Evolutionary conservation across 75 land plant species (phyloP).

Genomic region (Sequoia sempervirens): DNA sequence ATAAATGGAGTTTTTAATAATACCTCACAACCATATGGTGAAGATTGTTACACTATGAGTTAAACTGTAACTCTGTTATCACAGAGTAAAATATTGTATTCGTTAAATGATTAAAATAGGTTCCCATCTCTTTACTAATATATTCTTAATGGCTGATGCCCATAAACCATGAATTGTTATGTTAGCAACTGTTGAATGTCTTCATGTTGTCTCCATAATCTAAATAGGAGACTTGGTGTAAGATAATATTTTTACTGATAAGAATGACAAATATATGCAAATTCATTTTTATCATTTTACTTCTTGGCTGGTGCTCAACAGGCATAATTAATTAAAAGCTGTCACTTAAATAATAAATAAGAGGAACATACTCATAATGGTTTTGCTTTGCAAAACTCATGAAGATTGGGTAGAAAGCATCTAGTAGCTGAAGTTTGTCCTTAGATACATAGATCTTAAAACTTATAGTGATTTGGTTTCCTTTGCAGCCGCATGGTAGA

Average conservation of each 20-base stretch:
- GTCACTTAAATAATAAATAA: not conserved
- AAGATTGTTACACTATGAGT: not conserved
- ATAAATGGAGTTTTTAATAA: not conserved
- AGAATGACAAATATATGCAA: not conserved
- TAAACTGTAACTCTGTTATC: not conserved
- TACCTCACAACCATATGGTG: no score
- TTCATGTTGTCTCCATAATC: not conserved
- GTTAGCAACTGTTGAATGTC: not conserved
- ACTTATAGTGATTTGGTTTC: not conserved
- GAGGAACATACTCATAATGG: not conserved
- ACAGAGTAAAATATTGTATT: no score
- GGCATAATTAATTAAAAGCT: not conserved
- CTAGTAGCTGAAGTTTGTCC: not conserved
- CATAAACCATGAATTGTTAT: not conserved
- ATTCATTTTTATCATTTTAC: not conserved
- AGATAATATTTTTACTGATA: not conserved
- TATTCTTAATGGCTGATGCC: not conserved
- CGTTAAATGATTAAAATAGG: no score
- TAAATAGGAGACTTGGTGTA: no score
- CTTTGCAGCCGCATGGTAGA: slow-evolving; percentile 80
- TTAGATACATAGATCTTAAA: not conserved
- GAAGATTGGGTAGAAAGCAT: not conserved
- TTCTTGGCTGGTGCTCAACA: not conserved
- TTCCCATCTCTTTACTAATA: not conserved
- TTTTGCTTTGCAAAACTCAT: not conserved